Conservation (phyloP, 2,329 filamentous ascomycete species). For the Seiridium cupressi region DNA sequence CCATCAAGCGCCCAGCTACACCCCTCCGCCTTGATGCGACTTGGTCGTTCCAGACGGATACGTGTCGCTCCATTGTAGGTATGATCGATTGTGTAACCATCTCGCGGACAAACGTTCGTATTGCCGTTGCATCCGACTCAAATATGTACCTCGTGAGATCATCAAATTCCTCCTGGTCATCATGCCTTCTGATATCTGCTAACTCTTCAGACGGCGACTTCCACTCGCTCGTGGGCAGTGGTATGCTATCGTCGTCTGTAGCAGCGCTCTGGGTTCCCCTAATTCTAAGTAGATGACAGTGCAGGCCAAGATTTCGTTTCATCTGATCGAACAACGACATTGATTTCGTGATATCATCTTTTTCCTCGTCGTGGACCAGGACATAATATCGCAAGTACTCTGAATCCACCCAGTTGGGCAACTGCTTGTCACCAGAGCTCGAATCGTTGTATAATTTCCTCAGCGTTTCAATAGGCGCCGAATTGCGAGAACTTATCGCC, state of each 20-base stretch:
- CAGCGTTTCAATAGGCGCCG: constrained; percentile 81
- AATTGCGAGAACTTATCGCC: constrained; percentile 87
- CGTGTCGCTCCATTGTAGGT: constrained; percentile 91
- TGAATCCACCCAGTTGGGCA: constrained; percentile 84
- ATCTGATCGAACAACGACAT: constrained; percentile 94
- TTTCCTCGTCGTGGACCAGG: constrained; percentile 92
- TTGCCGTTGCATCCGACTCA: constrained; percentile 85
- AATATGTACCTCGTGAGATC: constrained; percentile 78
- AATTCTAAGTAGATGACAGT: constrained; percentile 87
- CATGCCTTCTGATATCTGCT: constrained; percentile 66
- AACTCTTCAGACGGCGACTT: constrained; percentile 84
- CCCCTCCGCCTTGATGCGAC: constrained; percentile 87
- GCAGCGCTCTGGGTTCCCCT: constrained; percentile 82
- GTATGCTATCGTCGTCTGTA: constrained; percentile 87
- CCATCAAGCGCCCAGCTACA: constrained; percentile 90
- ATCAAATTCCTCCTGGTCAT: constrained; percentile 68
- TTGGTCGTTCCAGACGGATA: constrained; percentile 95
- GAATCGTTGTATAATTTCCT: constrained; percentile 81
- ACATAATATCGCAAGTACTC: constrained; percentile 97
- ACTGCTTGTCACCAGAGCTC: constrained; percentile 68
- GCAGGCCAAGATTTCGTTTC: constrained; percentile 96
- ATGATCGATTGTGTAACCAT: constrained; percentile 94
- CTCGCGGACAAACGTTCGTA: constrained; percentile 87
- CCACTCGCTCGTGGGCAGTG: constrained; percentile 83
- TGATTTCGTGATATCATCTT: constrained; percentile 86